A percentile compares a stretch with the other conserved stretches of the same genome.
phyloP scores from a whole-genome alignment of 2,329 filamentous ascomycete species.

The Stemphylium beticola region DNA sequence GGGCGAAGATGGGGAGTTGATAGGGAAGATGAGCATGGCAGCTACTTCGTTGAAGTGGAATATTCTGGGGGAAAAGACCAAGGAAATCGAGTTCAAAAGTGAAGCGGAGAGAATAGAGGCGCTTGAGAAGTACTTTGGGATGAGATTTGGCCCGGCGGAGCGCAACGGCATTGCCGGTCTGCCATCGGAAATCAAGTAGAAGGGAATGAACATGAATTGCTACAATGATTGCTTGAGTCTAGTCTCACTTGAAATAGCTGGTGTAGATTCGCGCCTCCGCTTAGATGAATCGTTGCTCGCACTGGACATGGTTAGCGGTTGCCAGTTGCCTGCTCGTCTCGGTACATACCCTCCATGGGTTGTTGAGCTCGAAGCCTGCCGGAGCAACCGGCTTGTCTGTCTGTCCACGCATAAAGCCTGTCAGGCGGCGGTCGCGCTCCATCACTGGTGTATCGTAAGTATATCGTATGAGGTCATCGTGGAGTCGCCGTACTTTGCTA shows the following conservation, averaged over 20 bases:
- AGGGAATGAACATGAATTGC: conserved; percentile 2
- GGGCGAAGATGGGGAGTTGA: conserved; percentile 41
- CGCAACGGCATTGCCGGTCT: conserved; percentile 47
- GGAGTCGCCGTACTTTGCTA: conserved; percentile 60
- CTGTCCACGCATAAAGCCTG: conserved; percentile 66
- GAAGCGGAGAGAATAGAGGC: conserved; percentile 54
- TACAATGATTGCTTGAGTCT: conserved; percentile 24
- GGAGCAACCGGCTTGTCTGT: conserved; percentile 65
- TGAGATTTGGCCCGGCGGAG: conserved; percentile 49
- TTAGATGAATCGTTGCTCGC: conserved; percentile 48
- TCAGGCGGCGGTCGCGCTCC: conserved; percentile 68
- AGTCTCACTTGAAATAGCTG: conserved; percentile 9
- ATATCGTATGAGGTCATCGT: conserved; percentile 40
- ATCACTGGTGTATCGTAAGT: conserved; percentile 61
- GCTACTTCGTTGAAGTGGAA: conserved; percentile 55
- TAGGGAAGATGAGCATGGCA: conserved; percentile 51
- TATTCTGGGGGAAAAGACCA: conserved; percentile 51
- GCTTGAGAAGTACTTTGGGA: conserved; percentile 54
- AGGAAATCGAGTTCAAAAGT: conserved; percentile 49
- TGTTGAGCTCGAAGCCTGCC: conserved; percentile 69
- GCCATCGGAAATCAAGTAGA: conserved; percentile 42
- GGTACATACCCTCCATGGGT: conserved; percentile 67
- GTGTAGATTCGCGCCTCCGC: conserved; percentile 3
- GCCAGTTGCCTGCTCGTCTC: background rate
- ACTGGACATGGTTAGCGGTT: conserved; percentile 41